Evolutionary conservation across 2,329 filamentous ascomycete species (phyloP).

Genomic region (Exophiala aquamarina): DNA sequence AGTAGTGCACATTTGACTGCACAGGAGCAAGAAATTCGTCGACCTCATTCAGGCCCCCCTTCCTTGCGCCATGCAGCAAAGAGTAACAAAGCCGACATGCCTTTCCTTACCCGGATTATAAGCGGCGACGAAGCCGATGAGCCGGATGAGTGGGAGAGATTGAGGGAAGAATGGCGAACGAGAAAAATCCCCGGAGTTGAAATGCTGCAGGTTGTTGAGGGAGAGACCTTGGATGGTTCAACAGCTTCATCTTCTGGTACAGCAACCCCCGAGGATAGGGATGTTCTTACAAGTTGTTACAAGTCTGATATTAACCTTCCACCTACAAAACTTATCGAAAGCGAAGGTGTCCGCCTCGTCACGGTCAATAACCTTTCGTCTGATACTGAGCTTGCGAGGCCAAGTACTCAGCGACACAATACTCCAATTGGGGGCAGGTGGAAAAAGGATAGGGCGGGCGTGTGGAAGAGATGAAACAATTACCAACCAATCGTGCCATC

Average conservation of each 20-base stretch:
- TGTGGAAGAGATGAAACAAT: conserved; percentile 26
- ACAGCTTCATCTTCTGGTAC: conserved; percentile 4
- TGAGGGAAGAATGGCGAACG: conserved; percentile 20
- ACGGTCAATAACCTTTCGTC: neutral
- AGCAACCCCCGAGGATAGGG: conserved; percentile 6
- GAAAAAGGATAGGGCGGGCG: conserved; percentile 19
- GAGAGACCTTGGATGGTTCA: conserved; percentile 3
- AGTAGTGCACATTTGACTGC: conserved; percentile 13
- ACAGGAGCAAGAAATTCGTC: conserved; percentile 18
- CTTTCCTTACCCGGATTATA: conserved; percentile 21
- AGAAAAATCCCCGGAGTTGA: conserved; percentile 8
- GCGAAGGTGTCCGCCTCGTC: conserved; percentile 5
- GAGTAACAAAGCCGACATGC: conserved; percentile 13
- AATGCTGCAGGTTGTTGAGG: conserved; percentile 19
- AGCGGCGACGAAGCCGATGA: conserved; percentile 26
- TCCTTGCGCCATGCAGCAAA: conserved; percentile 6
- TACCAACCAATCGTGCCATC: no score
- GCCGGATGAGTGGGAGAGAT: conserved; percentile 20
- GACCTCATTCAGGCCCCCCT: conserved; percentile 26
- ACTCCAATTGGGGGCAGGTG: conserved; percentile 19
- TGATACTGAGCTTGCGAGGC: neutral
- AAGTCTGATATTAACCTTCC: neutral
- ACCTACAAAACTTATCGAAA: conserved; percentile 3
- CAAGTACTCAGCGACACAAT: conserved; percentile 9
- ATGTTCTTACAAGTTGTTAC: neutral